phyloP scores from a whole-genome alignment of 768 basidiomycete genomes.

The Suillus hirtellus region DNA sequence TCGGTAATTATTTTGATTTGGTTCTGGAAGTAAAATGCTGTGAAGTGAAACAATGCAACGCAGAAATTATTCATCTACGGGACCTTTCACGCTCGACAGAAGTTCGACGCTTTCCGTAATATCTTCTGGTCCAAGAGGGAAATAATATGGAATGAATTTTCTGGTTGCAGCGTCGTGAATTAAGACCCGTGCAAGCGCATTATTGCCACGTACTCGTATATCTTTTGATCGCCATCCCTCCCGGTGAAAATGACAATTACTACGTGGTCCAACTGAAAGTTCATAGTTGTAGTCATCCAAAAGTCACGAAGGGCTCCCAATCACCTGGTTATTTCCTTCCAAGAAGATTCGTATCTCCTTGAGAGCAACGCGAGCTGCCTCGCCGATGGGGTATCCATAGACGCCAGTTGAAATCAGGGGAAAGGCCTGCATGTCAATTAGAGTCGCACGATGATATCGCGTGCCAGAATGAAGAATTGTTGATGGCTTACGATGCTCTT shows the following conservation, averaged over 20 bases:
- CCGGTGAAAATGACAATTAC: conserved; percentile 68
- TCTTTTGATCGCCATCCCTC: conserved; percentile 56
- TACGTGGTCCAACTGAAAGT: conserved; percentile 59
- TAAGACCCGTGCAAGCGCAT: background rate
- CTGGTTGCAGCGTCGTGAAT: conserved; percentile 22
- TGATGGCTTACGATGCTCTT: conserved; percentile 55
- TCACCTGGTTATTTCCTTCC: conserved; percentile 52
- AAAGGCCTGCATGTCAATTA: conserved; percentile 58
- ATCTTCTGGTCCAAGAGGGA: conserved; percentile 38
- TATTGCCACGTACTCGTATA: conserved; percentile 58
- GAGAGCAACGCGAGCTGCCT: conserved; percentile 73
- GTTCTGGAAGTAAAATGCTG: background rate
- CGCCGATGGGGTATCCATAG: conserved; percentile 74
- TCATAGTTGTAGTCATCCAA: background rate
- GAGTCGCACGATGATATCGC: background rate
- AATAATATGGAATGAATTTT: conserved; percentile 62
- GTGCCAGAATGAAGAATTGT: background rate
- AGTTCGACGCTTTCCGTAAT: background rate
- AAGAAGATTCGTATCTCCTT: conserved; percentile 55
- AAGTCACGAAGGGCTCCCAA: conserved; percentile 3
- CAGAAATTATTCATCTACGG: background rate
- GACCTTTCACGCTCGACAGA: background rate
- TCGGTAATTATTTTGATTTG: background rate
- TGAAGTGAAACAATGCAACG: background rate
- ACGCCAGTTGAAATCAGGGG: conserved; percentile 79